Base-by-base conservation (phyloP, 192 early-diverging fungal species). In the Pilobolus umbonatus region DNA sequence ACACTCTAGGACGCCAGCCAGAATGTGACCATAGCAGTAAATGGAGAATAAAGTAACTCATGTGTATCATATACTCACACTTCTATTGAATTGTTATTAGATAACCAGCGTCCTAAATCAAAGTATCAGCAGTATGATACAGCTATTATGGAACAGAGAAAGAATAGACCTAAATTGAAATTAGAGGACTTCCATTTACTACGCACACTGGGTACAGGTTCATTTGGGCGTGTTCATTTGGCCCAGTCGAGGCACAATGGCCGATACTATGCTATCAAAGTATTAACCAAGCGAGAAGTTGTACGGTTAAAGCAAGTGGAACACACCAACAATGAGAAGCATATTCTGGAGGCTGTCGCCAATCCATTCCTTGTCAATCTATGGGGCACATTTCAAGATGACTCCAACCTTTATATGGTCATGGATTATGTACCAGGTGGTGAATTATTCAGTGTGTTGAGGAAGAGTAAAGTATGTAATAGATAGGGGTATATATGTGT, bases 371-470 rank as follows among this genome's bases (percentile, higher is more conserved):
- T 96, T 40, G 90, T 96, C 58, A 77, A 81, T 57, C 82, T 98
- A 71, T 83, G 95, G 74, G 90, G 92, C 7, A 95, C 91, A 9
- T 95, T 94, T 71, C 93, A 98, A 81, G 95, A 98, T 69, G 82
- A 79, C 43, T 73, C 80, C 40, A 96, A 93, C 68, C 67, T 98
- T 62, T 96, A 96, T 71, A 90, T 98, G 72, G 89, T 95, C 12
- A 83, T 96, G 82, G 94, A 96, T 71, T 98, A 94, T 77, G 88
- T 96, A 5, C 86, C 88, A 31, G 96, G 96, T 62, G 96, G 94
- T 49, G 91, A 98, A 79, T 77, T 98, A 67, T 87, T 89, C 72
- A 80, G 86, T 57, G 77, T 88, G 50, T 51, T 88, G 72, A 62
- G 81, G 75, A 86, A 88, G 70, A 83, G 84, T 40, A 86, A 88